Conservation (phyloP, 1,284 basidiomycete genomes). For the Lentinula novae-zelandiae region DNA sequence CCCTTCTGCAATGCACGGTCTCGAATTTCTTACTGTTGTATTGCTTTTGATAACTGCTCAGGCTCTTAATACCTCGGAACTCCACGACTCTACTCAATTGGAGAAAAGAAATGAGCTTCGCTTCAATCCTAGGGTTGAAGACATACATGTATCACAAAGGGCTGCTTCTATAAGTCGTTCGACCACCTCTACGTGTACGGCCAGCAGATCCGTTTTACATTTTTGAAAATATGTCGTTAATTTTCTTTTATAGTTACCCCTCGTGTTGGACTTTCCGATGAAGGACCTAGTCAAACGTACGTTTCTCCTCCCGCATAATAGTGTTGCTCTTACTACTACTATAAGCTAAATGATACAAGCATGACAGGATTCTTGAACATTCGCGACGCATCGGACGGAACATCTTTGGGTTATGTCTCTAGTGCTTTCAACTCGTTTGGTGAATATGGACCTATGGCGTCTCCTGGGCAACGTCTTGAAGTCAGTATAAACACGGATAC, state of each 20-base stretch:
- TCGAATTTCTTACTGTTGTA: neutral
- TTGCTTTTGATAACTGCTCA: neutral
- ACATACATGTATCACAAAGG: neutral
- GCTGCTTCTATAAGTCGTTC: neutral
- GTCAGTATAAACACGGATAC: neutral
- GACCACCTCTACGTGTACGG: neutral
- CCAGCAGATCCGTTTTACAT: neutral
- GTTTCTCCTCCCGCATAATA: neutral
- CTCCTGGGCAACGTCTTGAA: neutral
- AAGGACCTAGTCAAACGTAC: neutral
- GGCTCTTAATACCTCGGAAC: neutral
- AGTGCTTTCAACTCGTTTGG: neutral
- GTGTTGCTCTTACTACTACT: neutral
- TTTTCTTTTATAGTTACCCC: neutral
- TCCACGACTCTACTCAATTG: neutral
- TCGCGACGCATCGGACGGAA: neutral
- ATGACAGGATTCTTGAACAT: neutral
- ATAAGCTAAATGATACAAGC: neutral
- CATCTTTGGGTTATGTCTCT: neutral
- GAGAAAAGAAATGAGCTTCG: neutral
- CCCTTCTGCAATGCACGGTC: neutral
- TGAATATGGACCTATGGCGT: neutral
- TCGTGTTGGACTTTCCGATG: neutral
- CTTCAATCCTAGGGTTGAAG: neutral
- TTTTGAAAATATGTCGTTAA: neutral